phyloP scores from a whole-genome alignment of 2,329 filamentous ascomycete species.

The Aureobasidium mangrovei region DNA sequence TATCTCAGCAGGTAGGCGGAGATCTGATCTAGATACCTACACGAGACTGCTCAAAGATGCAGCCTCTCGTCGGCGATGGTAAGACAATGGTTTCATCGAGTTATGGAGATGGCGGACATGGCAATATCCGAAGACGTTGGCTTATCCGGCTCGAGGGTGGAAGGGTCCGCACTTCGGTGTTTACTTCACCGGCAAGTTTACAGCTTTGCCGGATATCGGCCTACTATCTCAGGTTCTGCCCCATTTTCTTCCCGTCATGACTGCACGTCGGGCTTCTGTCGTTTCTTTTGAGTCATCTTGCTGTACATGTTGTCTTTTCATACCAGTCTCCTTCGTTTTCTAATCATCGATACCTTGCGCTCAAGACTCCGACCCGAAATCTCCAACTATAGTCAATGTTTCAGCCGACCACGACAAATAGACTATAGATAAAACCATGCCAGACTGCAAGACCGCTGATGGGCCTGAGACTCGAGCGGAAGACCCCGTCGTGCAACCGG shows the following conservation, averaged over 20 bases:
- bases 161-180: too few relatives aligned
- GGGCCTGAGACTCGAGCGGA: background rate
- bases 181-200: background rate
- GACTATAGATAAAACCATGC: constrained; percentile 3
- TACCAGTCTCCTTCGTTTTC: background rate
- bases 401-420: background rate
- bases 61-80: too few relatives aligned
- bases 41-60: too few relatives aligned
- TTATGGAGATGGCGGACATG: too few relatives aligned
- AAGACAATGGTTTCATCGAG: too few relatives aligned
- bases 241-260: constrained; percentile 9
- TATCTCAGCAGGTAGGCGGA: too few relatives aligned
- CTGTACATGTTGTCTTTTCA: background rate
- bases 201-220: constrained; percentile 2
- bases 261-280: background rate
- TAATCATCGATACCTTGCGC: background rate
- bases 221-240: constrained; percentile 3
- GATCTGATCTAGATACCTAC: too few relatives aligned
- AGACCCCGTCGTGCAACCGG: constrained; percentile 12
- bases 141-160: too few relatives aligned
- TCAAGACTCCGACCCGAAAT: too few relatives aligned
- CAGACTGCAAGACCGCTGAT: background rate
- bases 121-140: background rate
- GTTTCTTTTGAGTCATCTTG: constrained; percentile 7
- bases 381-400: background rate